Base-by-base conservation (phyloP, 2,329 filamentous ascomycete genomes). In the Trichoderma guizhouense region DNA sequence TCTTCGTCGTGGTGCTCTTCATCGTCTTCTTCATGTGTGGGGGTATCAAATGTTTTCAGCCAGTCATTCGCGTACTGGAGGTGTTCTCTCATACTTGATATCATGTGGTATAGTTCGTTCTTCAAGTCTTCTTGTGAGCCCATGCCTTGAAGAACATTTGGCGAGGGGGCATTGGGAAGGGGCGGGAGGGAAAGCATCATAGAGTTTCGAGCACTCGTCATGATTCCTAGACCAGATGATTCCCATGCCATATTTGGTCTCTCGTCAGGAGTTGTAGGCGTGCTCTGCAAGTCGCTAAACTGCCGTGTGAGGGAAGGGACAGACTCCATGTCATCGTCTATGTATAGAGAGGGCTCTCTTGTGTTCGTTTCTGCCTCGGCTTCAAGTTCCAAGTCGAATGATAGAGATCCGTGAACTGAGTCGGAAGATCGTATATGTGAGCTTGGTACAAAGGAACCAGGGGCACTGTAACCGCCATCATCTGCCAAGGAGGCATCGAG, bases 381-480 rank as follows among this genome's bases (percentile, higher is more conserved):
- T 28, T 75, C 73, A 7, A 73, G 72, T 64, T 75, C 73, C 15
- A 74, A 47, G 18, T 73, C 72, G 28, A 75, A 73, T 2, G 60
- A 28, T 11, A 69, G 34, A 9, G 73, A 71, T 26, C 73, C 73
- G 53, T 72, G 69, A 5, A 73, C 69, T 6, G 74, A 73, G 28
- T 69, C 72, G 1, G 72, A 67, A 36, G 73, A 74, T 21, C 66
- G 69, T 14, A 69, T 30, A 47, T 75, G 81, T 75, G 12, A 82
- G 83, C 18, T 77, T 76, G 36, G 55, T 3, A 26, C 81, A 79
- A 72, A 82, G 79, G 71, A 80, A 74, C 14, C 8, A 7, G 55
- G 36, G 9, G 24, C 5, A 77, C 73, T 60, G 79, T 76, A 32
- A 79, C 73, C 5, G 82, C 65, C 30, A 18, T 71, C 62, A 26